Evolutionary conservation across 108 stramenopile genomes (phyloP).

Genomic region (Halocafeteria seosinensis): DNA sequence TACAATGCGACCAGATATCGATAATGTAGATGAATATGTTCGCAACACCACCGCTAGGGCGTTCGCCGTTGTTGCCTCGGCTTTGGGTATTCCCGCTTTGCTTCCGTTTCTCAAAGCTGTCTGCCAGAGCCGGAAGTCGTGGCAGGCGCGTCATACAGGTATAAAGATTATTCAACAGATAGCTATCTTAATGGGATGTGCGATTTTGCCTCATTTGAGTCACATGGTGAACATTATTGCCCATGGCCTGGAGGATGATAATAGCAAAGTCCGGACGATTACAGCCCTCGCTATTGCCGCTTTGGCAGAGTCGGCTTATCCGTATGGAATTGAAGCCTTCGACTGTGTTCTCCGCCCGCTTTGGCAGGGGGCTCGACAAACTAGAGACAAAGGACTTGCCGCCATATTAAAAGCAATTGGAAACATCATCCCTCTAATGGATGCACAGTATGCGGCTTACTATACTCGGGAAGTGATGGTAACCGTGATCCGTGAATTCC

Average conservation of each 20-base stretch:
- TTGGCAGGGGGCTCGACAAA: slow-evolving; percentile 91
- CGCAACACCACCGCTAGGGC: slow-evolving; percentile 89
- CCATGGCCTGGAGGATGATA: slow-evolving; percentile 81
- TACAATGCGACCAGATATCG: slow-evolving; percentile 98
- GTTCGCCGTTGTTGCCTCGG: slow-evolving; percentile 93
- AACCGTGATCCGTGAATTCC: slow-evolving; percentile 86
- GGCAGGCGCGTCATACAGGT: slow-evolving; percentile 97
- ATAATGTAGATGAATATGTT: slow-evolving; percentile 91
- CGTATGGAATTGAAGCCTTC: slow-evolving; percentile 97
- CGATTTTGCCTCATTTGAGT: slow-evolving; percentile 80
- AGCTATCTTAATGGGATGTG: slow-evolving; percentile 89
- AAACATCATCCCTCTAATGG: slow-evolving; percentile 92
- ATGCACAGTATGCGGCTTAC: slow-evolving; percentile 89
- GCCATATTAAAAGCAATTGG: slow-evolving; percentile 96
- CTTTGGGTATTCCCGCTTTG: slow-evolving; percentile 78
- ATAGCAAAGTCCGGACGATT: slow-evolving; percentile 87
- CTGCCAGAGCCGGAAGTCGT: slow-evolving; percentile 77
- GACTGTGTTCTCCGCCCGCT: slow-evolving; percentile 86
- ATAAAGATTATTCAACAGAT: slow-evolving; percentile 98
- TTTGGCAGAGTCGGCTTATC: slow-evolving; percentile 87
- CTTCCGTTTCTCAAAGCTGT: slow-evolving; percentile 98
- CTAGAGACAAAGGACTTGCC: slow-evolving; percentile 87
- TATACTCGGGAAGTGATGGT: slow-evolving; percentile 94
- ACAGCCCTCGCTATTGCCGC: slow-evolving; percentile 86
- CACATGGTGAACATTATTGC: slow-evolving; percentile 85